These are phyloP conservation scores for Penicillium sp. DNA, from an alignment of 2,329 filamentous ascomycete species.

Conservation along the genomic window DNA sequence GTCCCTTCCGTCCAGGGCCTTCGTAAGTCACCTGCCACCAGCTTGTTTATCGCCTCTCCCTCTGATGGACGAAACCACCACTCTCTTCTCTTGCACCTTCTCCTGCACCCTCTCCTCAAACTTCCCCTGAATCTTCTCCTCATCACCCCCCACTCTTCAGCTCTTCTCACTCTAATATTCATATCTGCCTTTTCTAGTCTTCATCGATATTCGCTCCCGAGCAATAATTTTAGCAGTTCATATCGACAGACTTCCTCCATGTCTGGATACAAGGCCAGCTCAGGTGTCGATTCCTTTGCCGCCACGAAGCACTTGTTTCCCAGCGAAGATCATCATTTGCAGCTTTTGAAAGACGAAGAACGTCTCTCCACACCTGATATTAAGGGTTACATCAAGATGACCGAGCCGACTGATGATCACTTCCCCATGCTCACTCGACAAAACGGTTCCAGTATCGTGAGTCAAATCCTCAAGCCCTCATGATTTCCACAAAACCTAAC, in stretches of 20 bases:
- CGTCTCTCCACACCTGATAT: conserved; percentile 57
- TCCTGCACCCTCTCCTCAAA: too few species aligned
- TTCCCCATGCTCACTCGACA: conserved; percentile 63
- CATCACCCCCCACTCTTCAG: neutral
- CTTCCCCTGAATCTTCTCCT: too few species aligned
- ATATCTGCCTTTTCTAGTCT: conserved; percentile 39
- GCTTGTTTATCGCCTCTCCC: neutral
- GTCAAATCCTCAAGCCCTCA: conserved; percentile 18
- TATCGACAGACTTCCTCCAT: conserved; percentile 24
- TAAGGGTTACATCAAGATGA: conserved; percentile 64
- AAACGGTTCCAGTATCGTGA: conserved; percentile 52
- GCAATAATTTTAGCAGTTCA: conserved; percentile 44
- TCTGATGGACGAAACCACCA: too few species aligned
- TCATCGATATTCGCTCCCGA: conserved; percentile 92
- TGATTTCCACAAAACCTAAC: neutral
- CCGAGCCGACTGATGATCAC: conserved; percentile 65
- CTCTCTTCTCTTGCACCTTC: too few species aligned
- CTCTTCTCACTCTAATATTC: neutral
- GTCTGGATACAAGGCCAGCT: conserved; percentile 21
- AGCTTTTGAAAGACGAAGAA: conserved; percentile 40
- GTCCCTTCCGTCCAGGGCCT: conserved; percentile 66
- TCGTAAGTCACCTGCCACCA: conserved; percentile 57
- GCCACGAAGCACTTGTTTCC: conserved; percentile 82
- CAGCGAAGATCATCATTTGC: conserved; percentile 62
- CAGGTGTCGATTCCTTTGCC: conserved; percentile 73